phyloP scores from a whole-genome alignment of 192 early-diverging fungal species.

The Helicostylum pulchrum region DNA sequence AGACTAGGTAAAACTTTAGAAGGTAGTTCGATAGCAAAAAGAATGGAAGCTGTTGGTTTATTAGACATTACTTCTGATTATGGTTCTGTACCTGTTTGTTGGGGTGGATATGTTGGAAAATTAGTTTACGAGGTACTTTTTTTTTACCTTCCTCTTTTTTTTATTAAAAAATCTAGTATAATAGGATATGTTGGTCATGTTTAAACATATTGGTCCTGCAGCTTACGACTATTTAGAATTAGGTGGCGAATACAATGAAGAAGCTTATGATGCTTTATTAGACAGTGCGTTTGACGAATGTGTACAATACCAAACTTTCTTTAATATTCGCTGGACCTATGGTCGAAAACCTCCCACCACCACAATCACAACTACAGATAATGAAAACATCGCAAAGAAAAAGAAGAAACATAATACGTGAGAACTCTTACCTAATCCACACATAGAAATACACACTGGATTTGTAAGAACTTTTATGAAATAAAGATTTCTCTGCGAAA shows the following conservation, averaged over 20 bases:
- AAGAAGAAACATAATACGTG: no score
- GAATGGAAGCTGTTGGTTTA: neutral
- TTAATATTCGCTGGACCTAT: conserved; percentile 22
- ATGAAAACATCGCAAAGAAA: no score
- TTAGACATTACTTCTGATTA: conserved; percentile 18
- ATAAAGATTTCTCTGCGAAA: no score
- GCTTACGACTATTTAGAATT: conserved; percentile 7
- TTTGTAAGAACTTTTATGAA: no score
- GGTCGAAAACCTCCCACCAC: neutral
- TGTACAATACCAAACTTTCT: conserved; percentile 24
- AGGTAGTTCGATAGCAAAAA: neutral
- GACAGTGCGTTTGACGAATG: conserved; percentile 34
- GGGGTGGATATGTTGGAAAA: conserved; percentile 30
- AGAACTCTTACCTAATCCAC: no score
- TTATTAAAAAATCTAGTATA: neutral
- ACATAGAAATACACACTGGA: no score
- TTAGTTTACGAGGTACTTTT: conserved; percentile 17
- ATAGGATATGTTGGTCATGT: neutral
- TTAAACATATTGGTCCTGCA: neutral
- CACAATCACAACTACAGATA: no score
- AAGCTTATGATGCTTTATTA: conserved; percentile 5
- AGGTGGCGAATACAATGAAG: conserved; percentile 5
- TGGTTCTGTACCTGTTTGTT: conserved; percentile 22
- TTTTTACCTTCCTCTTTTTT: neutral
- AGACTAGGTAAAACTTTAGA: neutral